Conservation (phyloP, 495 filamentous ascomycete species). For the Penicillium cinerascens region DNA sequence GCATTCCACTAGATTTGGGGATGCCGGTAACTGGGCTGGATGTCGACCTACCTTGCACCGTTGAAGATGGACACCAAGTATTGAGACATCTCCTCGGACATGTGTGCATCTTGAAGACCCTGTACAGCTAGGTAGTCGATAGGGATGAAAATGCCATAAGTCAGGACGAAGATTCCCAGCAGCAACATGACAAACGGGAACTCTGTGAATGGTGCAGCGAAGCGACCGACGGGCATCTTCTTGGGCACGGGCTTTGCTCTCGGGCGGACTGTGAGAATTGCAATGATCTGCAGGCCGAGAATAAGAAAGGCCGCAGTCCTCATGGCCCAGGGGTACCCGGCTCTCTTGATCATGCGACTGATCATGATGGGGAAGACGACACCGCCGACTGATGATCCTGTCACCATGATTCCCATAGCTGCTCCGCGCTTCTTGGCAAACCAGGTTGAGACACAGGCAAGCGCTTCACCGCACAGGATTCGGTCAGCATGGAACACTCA, state of each 20-base stretch:
- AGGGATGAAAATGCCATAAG: slow-evolving; percentile 34
- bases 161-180: slow-evolving; percentile 22
- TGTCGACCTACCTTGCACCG: slow-evolving; percentile 21
- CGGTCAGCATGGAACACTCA: too few species aligned
- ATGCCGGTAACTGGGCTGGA: background rate
- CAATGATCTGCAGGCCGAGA: slow-evolving; percentile 24
- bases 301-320: slow-evolving; percentile 35
- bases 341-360: slow-evolving; percentile 22
- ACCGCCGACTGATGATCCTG: slow-evolving; percentile 50
- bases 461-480: too few species aligned
- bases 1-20: slow-evolving; percentile 6
- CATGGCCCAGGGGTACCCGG: slow-evolving; percentile 41
- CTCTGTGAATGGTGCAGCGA: slow-evolving; percentile 53
- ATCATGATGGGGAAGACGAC: slow-evolving; percentile 42
- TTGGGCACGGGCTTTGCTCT: slow-evolving; percentile 18
- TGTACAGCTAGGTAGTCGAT: slow-evolving; percentile 28
- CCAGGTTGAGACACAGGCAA: slow-evolving; percentile 44
- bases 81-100: slow-evolving; percentile 20
- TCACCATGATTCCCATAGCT: slow-evolving; percentile 46
- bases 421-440: slow-evolving; percentile 49
- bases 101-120: slow-evolving; percentile 20
- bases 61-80: slow-evolving; percentile 35
- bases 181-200: slow-evolving; percentile 51
- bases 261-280: slow-evolving; percentile 28
- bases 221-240: slow-evolving; percentile 14